Evolutionary conservation across 2,329 filamentous ascomycete species (phyloP), one percentile per base, ranked within the genome.

Genomic region (Ceratocystis colombiana): DNA sequence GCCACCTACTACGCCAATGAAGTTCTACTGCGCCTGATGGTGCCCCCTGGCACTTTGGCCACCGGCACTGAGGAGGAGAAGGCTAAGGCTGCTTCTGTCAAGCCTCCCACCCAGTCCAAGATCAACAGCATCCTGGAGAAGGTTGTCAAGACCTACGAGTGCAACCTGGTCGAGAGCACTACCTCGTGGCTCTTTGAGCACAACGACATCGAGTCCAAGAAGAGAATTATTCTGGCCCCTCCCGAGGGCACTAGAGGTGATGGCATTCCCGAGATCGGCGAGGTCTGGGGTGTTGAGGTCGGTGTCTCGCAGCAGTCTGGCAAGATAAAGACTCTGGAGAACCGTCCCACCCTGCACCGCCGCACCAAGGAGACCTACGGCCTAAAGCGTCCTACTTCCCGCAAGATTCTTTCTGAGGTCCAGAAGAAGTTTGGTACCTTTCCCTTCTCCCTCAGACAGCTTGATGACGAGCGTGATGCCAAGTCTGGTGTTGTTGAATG

Each of bases 201-300:
- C 76, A 96, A 97, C 78, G 94, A 99, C 78, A 97, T 99, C 70
- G 94, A 99, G 80, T 89, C 89, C 73, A 76, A 88, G 82, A 96
- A 96, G 87, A 97, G 96, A 85, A 96, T 99, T 74, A 94, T 99
- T 71, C 81, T 99, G 67, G 84, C 90, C 28, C 89, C 91, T 44
- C 84, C 86, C 64, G 91, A 96, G 73, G 90, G 90, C 70, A 86
- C 88, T 74, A 95, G 91, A 80, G 93, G 93, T 67, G 94, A 99
- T 69, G 94, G 94, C 73, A 77, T 85, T 67, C 89, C 94, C 67
- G 93, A 95, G 73, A 79, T 96, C 67, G 88, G 90, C 71, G 94
- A 99, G 76, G 92, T 96, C 69, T 99, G 94, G 94, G 94, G 94
- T 77, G 90, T 99, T 66, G 94, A 99, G 82, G 86, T 96, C 75